phyloP scores from a whole-genome alignment of 805 yeast species.

The Peterozyma toletana region DNA sequence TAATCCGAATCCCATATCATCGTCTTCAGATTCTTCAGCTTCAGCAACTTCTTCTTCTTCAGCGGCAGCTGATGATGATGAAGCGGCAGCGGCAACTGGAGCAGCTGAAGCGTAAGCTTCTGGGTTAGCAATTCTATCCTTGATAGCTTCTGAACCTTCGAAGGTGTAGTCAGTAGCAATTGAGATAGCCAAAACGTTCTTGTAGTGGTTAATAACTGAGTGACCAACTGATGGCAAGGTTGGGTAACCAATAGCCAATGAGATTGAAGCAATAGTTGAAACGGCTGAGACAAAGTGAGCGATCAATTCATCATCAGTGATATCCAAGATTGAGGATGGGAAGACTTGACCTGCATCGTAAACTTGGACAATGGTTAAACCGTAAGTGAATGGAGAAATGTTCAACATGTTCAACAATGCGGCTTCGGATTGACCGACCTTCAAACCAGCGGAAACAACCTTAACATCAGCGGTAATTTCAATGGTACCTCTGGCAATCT shows the following conservation, averaged over 20 bases:
- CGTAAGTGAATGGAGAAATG: constrained; percentile 99
- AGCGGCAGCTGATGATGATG: constrained; percentile 52
- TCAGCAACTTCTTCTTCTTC: constrained; percentile 71
- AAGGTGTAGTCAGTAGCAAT: constrained; percentile 98
- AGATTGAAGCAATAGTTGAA: constrained; percentile 88
- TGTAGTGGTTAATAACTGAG: constrained; percentile 98
- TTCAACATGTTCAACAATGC: constrained; percentile 97
- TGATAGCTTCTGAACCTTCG: constrained; percentile 98
- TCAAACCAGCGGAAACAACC: constrained; percentile 80
- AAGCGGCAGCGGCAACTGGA: constrained; percentile 87
- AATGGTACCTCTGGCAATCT: constrained; percentile 99
- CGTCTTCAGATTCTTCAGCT: constrained; percentile 48
- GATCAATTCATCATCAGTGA: constrained; percentile 95
- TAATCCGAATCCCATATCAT: constrained; percentile 98
- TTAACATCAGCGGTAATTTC: constrained; percentile 96
- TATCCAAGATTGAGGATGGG: constrained; percentile 95
- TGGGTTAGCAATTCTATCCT: constrained; percentile 99
- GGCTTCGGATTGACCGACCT: constrained; percentile 99
- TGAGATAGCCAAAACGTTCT: constrained; percentile 96
- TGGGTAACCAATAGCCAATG: constrained; percentile 98
- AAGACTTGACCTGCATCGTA: constrained; percentile 98
- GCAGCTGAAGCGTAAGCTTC: constrained; percentile 99
- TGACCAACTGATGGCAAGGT: constrained; percentile 99
- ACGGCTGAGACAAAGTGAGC: constrained; percentile 89
- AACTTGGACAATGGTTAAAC: constrained; percentile 94